Percentiles rank a stretch among this genome's conserved stretches.
Conservation (phyloP, 2,329 filamentous ascomycete species). For the Mollisia scopiformis region DNA sequence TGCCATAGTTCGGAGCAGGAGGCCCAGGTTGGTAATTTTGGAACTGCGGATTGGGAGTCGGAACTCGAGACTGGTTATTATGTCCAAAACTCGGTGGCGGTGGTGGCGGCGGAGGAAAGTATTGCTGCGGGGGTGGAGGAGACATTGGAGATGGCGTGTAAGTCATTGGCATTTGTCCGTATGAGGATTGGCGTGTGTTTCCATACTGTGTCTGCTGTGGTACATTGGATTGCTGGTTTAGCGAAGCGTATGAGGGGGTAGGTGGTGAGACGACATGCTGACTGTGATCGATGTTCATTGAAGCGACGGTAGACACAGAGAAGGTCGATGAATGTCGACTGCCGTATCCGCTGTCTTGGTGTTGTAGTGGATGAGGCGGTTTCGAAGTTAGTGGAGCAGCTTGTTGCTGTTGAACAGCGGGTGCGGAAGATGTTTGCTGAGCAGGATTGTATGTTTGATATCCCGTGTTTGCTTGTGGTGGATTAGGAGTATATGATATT, state of each 20-base stretch:
- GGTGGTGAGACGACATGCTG: not conserved
- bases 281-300: not conserved
- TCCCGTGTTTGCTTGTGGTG: not conserved
- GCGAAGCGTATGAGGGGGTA: not conserved
- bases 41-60: not conserved
- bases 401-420: conserved; percentile 20
- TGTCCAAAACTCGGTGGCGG: not conserved
- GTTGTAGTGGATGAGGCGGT: conserved; percentile 39
- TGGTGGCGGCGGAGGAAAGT: conserved; percentile 22
- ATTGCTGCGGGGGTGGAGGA: conserved; percentile 7
- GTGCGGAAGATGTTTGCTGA: conserved; percentile 21
- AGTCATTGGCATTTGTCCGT: not conserved
- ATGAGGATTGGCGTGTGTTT: conserved; percentile 1
- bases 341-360: conserved; percentile 45
- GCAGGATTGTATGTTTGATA: not conserved
- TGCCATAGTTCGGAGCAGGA: not conserved
- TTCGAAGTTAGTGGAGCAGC: conserved; percentile 38
- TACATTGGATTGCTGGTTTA: conserved; percentile 4
- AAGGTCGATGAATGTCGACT: conserved; percentile 10
- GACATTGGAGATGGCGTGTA: conserved; percentile 13
- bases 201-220: not conserved
- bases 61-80: not conserved
- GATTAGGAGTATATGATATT: not conserved
- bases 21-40: conserved; percentile 3
- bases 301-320: conserved; percentile 23